Evolutionary conservation across 2,329 filamentous ascomycete species (phyloP).

Genomic region (Aspergillus sp.): DNA sequence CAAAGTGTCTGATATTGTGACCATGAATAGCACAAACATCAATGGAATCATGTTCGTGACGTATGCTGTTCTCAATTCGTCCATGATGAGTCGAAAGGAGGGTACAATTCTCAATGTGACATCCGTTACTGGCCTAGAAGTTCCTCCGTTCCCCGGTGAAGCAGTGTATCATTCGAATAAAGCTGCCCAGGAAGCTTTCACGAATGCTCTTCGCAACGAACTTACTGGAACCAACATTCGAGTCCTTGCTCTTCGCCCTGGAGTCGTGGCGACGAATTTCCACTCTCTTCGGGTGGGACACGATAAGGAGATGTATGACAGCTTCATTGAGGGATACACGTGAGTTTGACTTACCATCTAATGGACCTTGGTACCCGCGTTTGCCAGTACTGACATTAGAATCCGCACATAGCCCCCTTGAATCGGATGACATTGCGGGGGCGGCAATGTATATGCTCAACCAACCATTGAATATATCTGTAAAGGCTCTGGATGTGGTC

Average conservation of each 20-base stretch:
- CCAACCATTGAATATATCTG: constrained; percentile 40
- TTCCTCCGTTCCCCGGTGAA: constrained; percentile 51
- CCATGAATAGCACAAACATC: constrained; percentile 52
- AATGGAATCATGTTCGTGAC: constrained; percentile 50
- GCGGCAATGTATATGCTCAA: constrained; percentile 46
- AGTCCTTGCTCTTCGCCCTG: constrained; percentile 49
- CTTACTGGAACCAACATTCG: constrained; percentile 48
- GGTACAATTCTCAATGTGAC: constrained; percentile 53
- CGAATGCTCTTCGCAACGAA: constrained; percentile 51
- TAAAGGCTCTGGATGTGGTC: constrained; percentile 51
- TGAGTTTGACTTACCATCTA: background rate
- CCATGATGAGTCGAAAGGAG: constrained; percentile 39
- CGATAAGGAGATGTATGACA: constrained; percentile 44
- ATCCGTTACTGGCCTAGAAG: constrained; percentile 48
- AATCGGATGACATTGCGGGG: constrained; percentile 46
- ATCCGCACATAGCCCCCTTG: constrained; percentile 32
- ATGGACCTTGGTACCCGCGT: background rate
- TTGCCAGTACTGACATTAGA: background rate
- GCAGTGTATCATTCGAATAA: constrained; percentile 52
- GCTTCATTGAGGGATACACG: constrained; percentile 48
- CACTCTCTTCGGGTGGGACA: constrained; percentile 48
- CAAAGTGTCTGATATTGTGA: constrained; percentile 42
- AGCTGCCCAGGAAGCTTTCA: constrained; percentile 51
- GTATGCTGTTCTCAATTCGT: constrained; percentile 46
- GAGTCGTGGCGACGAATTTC: constrained; percentile 51